phyloP scores from a whole-genome alignment of 108 stramenopile genomes.

The Skeletonema costatum region DNA sequence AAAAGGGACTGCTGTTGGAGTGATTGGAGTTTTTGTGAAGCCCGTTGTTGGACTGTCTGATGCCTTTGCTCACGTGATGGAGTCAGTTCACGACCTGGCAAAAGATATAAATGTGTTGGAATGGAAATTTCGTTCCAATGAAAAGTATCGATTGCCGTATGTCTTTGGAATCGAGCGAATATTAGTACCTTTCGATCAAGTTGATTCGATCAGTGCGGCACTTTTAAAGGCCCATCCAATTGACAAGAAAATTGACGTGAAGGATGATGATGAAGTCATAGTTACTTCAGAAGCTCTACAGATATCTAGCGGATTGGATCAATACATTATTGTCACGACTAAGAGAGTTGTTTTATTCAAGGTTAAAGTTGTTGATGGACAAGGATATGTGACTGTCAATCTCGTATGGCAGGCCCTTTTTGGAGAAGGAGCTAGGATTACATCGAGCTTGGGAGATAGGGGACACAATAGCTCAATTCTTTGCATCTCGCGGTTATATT shows the following conservation, averaged over 20 bases:
- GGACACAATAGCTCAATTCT: conserved; percentile 71
- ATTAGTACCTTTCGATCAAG: conserved; percentile 65
- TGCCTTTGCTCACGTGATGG: conserved; percentile 77
- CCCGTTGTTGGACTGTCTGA: conserved; percentile 84
- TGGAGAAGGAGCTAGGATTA: conserved; percentile 29
- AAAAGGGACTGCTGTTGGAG: conserved; percentile 66
- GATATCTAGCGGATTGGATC: conserved; percentile 70
- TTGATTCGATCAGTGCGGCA: conserved; percentile 56
- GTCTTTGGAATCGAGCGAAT: conserved; percentile 71
- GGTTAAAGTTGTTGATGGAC: conserved; percentile 50
- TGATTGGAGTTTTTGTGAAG: conserved; percentile 74
- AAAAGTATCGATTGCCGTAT: conserved; percentile 75
- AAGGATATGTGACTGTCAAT: conserved; percentile 39
- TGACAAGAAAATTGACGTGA: conserved; percentile 41
- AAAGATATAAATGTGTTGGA: conserved; percentile 83
- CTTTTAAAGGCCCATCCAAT: conserved; percentile 58
- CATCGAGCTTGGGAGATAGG: conserved; percentile 61
- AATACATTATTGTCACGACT: conserved; percentile 72
- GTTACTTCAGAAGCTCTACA: conserved; percentile 70
- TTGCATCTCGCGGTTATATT: conserved; percentile 21
- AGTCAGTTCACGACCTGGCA: conserved; percentile 78
- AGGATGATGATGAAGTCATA: conserved; percentile 51
- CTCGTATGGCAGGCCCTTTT: conserved; percentile 75
- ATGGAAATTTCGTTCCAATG: conserved; percentile 58
- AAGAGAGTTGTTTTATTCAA: conserved; percentile 70